Conservation (phyloP, 1,139 yeast genomes). For the Lodderomyces jiufengensis region DNA sequence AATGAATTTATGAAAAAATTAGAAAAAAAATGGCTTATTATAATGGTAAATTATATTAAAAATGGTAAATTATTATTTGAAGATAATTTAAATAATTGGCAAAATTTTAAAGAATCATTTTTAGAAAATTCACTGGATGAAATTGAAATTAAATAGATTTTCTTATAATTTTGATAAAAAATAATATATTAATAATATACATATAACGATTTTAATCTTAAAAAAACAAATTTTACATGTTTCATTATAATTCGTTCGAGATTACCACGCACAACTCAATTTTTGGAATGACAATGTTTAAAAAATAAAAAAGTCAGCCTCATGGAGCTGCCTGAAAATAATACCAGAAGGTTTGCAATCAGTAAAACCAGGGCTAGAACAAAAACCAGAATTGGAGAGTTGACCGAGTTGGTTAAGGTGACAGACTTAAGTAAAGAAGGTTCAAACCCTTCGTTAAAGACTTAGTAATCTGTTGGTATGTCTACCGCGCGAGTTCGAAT, state of each 20-base stretch:
- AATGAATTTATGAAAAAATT: conserved; percentile 29
- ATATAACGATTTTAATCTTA: too few species aligned
- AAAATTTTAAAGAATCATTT: conserved; percentile 27
- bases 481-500: conserved; percentile 13
- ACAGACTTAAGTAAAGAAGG: conserved; percentile 10
- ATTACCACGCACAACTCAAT: too few species aligned
- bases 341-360: too few species aligned
- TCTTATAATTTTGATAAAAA: background rate
- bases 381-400: conserved; percentile 6
- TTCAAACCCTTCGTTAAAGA: conserved; percentile 2
- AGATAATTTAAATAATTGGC: conserved; percentile 40
- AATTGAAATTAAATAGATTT: background rate
- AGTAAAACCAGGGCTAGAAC: background rate
- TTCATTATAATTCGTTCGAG: too few species aligned
- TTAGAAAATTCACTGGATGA: conserved; percentile 10
- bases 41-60: conserved; percentile 37
- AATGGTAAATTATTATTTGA: conserved; percentile 36
- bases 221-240: too few species aligned
- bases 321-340: too few species aligned
- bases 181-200: background rate
- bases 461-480: conserved; percentile 10
- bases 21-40: conserved; percentile 40
- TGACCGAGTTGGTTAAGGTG: conserved; percentile 14
- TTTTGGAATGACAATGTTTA: too few species aligned
- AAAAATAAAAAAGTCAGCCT: too few species aligned